These are phyloP conservation scores for Dictyostelium firmibasis DNA, from an alignment of 78 protist genomes.

Conservation along the genomic window DNA sequence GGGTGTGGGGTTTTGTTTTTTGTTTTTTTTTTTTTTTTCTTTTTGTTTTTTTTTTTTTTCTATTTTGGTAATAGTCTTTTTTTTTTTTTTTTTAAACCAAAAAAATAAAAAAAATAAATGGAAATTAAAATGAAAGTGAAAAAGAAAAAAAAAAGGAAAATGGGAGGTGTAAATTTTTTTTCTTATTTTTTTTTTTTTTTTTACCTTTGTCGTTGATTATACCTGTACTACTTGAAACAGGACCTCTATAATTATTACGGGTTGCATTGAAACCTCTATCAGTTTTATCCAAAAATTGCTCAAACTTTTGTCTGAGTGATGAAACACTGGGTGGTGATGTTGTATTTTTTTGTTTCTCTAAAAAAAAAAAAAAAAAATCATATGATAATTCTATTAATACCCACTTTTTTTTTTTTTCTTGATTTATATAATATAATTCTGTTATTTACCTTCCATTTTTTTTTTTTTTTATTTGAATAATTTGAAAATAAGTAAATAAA, in stretches of 20 bases:
- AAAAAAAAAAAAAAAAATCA: too few relatives aligned
- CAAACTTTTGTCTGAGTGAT: slow-evolving; percentile 76
- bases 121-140: background rate
- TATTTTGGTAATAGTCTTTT: background rate
- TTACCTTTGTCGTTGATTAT: background rate
- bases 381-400: background rate
- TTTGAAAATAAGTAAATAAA: background rate
- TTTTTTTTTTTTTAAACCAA: background rate
- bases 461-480: background rate
- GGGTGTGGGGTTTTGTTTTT: too few relatives aligned
- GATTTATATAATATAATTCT: background rate
- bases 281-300: slow-evolving; percentile 22
- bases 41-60: too few relatives aligned
- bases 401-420: background rate
- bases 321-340: slow-evolving; percentile 24
- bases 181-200: background rate
- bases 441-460: background rate
- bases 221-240: background rate
- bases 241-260: background rate
- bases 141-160: background rate
- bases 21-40: background rate
- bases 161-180: background rate
- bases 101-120: too few relatives aligned
- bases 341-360: background rate
- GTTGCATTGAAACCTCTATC: background rate